These are phyloP conservation scores for Rhodotorula sp. DNA, from an alignment of 1,284 basidiomycete species.

Conservation along the genomic window DNA sequence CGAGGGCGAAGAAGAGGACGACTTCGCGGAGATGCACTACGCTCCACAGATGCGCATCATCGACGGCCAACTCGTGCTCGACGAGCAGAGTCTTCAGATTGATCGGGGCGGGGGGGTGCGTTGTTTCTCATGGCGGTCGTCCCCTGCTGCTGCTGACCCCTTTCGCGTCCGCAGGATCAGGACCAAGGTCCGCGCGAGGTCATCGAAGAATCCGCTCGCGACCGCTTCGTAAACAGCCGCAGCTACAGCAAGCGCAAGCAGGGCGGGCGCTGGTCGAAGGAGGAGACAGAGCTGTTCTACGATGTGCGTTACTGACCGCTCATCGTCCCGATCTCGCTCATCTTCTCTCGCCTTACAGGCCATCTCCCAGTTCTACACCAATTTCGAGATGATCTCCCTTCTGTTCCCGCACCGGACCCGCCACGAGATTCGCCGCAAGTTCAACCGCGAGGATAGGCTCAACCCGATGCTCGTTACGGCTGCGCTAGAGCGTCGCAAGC, in stretches of 20 bases:
- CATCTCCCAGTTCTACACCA: conserved; percentile 80
- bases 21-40: conserved; percentile 60
- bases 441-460: conserved; percentile 79
- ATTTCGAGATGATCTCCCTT: conserved; percentile 85
- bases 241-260: conserved; percentile 56
- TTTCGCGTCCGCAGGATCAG: not conserved
- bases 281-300: conserved; percentile 82
- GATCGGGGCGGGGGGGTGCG: conserved; percentile 55
- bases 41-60: conserved; percentile 77
- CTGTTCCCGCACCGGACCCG: conserved; percentile 80
- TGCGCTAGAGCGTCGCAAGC: conserved; percentile 42
- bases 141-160: conserved; percentile 40
- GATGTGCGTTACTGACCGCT: conserved; percentile 57
- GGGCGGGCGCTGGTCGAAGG: conserved; percentile 74
- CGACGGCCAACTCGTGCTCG: conserved; percentile 74
- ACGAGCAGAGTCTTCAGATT: conserved; percentile 73
- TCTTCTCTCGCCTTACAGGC: conserved; percentile 56
- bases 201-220: conserved; percentile 35
- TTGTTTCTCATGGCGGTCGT: not conserved
- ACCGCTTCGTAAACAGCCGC: conserved; percentile 60
- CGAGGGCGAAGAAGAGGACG: conserved; percentile 59
- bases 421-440: conserved; percentile 85
- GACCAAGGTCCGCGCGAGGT: conserved; percentile 26
- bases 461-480: conserved; percentile 56
- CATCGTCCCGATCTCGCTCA: not conserved